These are phyloP conservation scores for Hanseniaspora valbyensis DNA, from an alignment of 805 yeast species.

Conservation along the genomic window DNA sequence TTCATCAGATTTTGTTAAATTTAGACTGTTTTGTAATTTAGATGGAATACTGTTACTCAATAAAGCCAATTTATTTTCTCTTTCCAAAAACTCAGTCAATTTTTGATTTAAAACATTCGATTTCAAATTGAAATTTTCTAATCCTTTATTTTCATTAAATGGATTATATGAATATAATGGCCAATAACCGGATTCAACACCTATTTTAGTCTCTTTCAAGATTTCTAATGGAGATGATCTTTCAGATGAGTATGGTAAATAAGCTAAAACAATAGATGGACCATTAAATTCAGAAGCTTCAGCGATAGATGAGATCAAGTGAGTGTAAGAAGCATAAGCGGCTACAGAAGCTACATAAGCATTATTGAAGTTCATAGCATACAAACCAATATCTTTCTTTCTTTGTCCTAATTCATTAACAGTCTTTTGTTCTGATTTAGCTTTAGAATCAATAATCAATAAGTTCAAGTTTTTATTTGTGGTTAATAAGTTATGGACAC, in stretches of 20 bases:
- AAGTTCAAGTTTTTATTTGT: conserved; percentile 70
- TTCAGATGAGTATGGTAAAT: conserved; percentile 64
- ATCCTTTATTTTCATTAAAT: conserved; percentile 32
- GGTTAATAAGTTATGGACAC: conserved; percentile 73
- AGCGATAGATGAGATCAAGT: conserved; percentile 71
- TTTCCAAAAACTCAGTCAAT: conserved; percentile 67
- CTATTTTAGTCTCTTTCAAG: conserved; percentile 73
- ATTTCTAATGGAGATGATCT: conserved; percentile 59
- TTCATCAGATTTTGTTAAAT: conserved; percentile 51
- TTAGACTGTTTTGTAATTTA: conserved; percentile 46
- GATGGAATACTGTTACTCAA: conserved; percentile 61
- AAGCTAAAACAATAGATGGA: conserved; percentile 84
- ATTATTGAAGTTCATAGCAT: conserved; percentile 85
- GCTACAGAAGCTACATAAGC: conserved; percentile 92
- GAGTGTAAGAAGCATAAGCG: conserved; percentile 85
- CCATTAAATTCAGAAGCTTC: conserved; percentile 88
- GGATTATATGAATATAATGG: conserved; percentile 87
- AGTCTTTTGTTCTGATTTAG: conserved; percentile 25
- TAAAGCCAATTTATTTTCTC: conserved; percentile 78
- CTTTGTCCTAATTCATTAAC: conserved; percentile 35
- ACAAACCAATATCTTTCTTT: conserved; percentile 85
- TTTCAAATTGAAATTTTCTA: conserved; percentile 64
- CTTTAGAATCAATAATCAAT: conserved; percentile 79
- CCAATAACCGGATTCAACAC: conserved; percentile 94
- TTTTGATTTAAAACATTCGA: conserved; percentile 71